Conservation (phyloP, 257 asterid species). For the Plantago elongata region DNA sequence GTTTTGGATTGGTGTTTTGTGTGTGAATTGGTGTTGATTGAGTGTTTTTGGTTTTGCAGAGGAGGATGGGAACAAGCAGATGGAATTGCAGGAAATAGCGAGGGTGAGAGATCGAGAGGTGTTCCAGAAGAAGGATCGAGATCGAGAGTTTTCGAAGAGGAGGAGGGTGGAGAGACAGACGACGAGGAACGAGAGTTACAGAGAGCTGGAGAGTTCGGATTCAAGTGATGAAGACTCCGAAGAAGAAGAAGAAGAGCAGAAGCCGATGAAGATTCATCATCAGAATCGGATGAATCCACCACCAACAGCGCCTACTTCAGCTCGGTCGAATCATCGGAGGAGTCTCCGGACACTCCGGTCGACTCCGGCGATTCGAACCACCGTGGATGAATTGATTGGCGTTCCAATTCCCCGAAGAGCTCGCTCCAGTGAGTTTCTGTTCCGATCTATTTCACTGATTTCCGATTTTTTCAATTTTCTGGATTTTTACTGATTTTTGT, state of each 20-base stretch:
- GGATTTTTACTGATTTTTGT: conserved; percentile 2
- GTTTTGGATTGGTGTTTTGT: conserved; percentile 2
- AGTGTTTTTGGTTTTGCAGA: conserved; percentile 24
- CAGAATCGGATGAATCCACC: conserved; percentile 24
- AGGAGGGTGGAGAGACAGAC: conserved; percentile 24
- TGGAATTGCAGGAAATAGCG: conserved; percentile 40
- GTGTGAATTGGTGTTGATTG: not conserved
- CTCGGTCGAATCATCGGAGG: conserved; percentile 32
- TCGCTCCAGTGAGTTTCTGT: conserved; percentile 46
- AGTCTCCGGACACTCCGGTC: conserved; percentile 36
- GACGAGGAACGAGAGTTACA: conserved; percentile 16
- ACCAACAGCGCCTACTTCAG: conserved; percentile 22
- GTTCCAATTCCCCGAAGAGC: conserved; percentile 52
- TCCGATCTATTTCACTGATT: not conserved
- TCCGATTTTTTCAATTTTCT: not conserved
- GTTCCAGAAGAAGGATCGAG: conserved; percentile 32
- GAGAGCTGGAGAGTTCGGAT: conserved; percentile 35
- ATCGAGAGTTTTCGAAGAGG: conserved; percentile 41
- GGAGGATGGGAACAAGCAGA: conserved; percentile 23
- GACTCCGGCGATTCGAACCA: conserved; percentile 31
- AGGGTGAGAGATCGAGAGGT: conserved; percentile 49
- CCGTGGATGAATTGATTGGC: conserved; percentile 42
- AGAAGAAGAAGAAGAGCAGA: conserved; percentile 23
- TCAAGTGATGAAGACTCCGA: conserved; percentile 38
- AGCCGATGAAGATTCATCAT: conserved; percentile 24